Evolutionary conservation across 371 early-diverging fungal genomes (phyloP).

Genomic region (Lichtheimia hyalospora): DNA sequence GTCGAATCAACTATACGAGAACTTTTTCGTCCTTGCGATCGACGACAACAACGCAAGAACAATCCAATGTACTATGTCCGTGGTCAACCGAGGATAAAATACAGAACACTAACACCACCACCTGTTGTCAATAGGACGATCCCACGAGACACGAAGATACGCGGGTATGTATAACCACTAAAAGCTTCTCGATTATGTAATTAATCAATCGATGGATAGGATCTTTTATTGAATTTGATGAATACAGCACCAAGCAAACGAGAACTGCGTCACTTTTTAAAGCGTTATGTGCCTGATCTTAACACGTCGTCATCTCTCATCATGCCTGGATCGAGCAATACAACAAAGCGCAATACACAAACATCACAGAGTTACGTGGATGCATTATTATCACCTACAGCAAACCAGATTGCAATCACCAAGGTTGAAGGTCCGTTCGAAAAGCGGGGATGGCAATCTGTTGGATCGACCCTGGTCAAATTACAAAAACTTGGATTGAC

Average conservation of each 20-base stretch:
- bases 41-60: too few species aligned
- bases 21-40: too few species aligned
- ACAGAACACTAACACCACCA: background rate
- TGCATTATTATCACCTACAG: constrained; percentile 41
- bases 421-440: constrained; percentile 60
- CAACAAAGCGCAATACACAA: constrained; percentile 10
- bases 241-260: constrained; percentile 75
- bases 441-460: constrained; percentile 43
- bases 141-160: constrained; percentile 3
- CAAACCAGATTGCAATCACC: constrained; percentile 62
- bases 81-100: too few species aligned
- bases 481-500: constrained; percentile 70
- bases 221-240: constrained; percentile 54
- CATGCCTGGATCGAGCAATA: background rate
- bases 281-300: constrained; percentile 54
- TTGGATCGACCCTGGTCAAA: constrained; percentile 66
- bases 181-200: background rate
- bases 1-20: too few species aligned
- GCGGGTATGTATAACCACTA: constrained; percentile 3
- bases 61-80: too few species aligned
- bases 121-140: constrained; percentile 1
- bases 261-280: constrained; percentile 75
- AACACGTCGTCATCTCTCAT: constrained; percentile 14
- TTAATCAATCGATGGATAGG: constrained; percentile 22
- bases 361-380: constrained; percentile 52